These are phyloP conservation scores for Axilococcus clingmanii DNA, from an alignment of 139 green algal genomes.

Conservation along the genomic window DNA sequence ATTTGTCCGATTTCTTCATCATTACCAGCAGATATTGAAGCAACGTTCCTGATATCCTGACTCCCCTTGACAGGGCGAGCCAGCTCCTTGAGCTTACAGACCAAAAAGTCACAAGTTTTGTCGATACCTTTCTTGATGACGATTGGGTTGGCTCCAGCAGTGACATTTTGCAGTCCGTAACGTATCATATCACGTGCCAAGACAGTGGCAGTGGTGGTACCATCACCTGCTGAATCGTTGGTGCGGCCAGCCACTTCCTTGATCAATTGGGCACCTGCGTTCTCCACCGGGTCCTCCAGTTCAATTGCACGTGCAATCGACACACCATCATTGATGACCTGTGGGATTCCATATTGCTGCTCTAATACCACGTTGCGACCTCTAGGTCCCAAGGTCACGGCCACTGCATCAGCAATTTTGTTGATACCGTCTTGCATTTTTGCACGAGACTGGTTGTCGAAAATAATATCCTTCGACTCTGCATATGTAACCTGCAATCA, in stretches of 20 bases:
- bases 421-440: slow-evolving; percentile 94
- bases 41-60: slow-evolving; percentile 83
- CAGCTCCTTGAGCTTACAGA: slow-evolving; percentile 70
- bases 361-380: slow-evolving; percentile 98
- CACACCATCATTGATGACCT: slow-evolving; percentile 98
- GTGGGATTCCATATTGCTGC: slow-evolving; percentile 84
- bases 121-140: slow-evolving; percentile 95
- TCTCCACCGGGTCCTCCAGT: slow-evolving; percentile 86
- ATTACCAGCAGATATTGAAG: slow-evolving; percentile 75
- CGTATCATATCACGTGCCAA: slow-evolving; percentile 94
- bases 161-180: slow-evolving; percentile 79
- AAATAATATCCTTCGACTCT: slow-evolving; percentile 92
- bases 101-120: slow-evolving; percentile 78
- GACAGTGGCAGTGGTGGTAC: slow-evolving; percentile 94
- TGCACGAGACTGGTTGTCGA: slow-evolving; percentile 75
- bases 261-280: slow-evolving; percentile 94
- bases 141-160: slow-evolving; percentile 89
- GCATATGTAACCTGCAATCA: slow-evolving; percentile 51
- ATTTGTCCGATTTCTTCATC: slow-evolving; percentile 68
- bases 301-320: slow-evolving; percentile 96
- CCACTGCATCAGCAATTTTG: slow-evolving; percentile 95
- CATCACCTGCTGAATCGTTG: slow-evolving; percentile 93
- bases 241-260: slow-evolving; percentile 93
- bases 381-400: slow-evolving; percentile 87
- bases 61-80: slow-evolving; percentile 77